Conservation (phyloP, 352 stramenopile species). For the Phytophthora litchii region DNA sequence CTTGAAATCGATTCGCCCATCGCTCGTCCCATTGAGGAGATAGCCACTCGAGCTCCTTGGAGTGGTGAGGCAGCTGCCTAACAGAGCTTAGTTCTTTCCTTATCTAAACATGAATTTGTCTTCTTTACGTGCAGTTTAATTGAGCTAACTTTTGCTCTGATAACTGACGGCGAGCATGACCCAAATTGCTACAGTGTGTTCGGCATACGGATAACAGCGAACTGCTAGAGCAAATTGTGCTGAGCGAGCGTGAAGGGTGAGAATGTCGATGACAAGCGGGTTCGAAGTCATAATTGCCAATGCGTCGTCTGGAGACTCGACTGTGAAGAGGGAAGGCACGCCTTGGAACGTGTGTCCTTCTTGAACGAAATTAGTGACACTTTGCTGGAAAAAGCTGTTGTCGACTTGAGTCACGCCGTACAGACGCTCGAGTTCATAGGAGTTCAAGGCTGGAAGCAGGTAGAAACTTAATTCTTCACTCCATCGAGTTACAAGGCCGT, state of each 20-base stretch:
- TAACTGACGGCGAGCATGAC: conserved; percentile 87
- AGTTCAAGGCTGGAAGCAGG: conserved; percentile 82
- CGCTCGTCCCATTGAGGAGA: conserved; percentile 31
- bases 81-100: not conserved
- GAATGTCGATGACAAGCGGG: conserved; percentile 57
- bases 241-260: conserved; percentile 61
- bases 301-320: conserved; percentile 38
- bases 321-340: conserved; percentile 72
- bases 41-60: conserved; percentile 57
- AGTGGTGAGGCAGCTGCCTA: conserved; percentile 29
- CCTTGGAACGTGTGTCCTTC: conserved; percentile 88
- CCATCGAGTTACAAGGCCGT: conserved; percentile 71
- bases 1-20: conserved; percentile 34
- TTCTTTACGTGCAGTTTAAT: not conserved
- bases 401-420: conserved; percentile 68
- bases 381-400: conserved; percentile 86
- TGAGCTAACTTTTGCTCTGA: conserved; percentile 33
- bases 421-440: conserved; percentile 87
- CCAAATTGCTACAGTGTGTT: conserved; percentile 74
- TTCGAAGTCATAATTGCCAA: conserved; percentile 50
- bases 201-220: conserved; percentile 79
- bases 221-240: conserved; percentile 78
- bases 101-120: conserved; percentile 19
- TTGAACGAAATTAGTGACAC: conserved; percentile 77
- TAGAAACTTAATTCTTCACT: conserved; percentile 81